Base-by-base conservation (phyloP, 345 rosid genomes). In the Isatis tinctoria region DNA sequence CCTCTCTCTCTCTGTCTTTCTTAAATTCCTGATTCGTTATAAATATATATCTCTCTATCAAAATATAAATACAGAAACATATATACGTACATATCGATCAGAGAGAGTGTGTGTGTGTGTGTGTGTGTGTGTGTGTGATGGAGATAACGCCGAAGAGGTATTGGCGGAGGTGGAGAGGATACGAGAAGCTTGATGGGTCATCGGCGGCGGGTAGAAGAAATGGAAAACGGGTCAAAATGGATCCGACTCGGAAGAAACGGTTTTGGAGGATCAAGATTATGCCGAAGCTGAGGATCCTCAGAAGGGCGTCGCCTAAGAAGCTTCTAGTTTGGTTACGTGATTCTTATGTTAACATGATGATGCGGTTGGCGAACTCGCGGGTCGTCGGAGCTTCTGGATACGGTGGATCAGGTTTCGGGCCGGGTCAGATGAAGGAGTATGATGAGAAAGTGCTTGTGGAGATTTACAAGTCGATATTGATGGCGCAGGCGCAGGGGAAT, bases 311-410 rank as follows among this genome's bases (percentile, higher is more conserved):
- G 33, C 90, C 92, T 8, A 87, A 81, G 81, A 82, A 74, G 79
- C 36, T 83, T 26, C 20, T 87, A 39, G 79, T 81, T 14, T 86
- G 89, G 88, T 67, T 89, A 6, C 82, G 96, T 0, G 92, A 89
- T 63, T 85, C 90, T 8, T 89, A 87, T 76, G 90, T 87, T 47
- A 89, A 83, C 28, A 81, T 85, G 89, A 87, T 89, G 92, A 67
- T 89, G 69, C 58, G 83, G 16, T 22, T 90, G 54, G 88, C 90
- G 8, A 82, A 74, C 44, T 83, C 90, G 4, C 78, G 80, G 59
- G 84, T 69, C 18, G 49, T 74, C 9, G 71, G 78, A 67, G 24
- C 73, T 14, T 74, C 83, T 75, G 68, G 74, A 13, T 70, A 80
- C 30, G 79, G 66, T 69, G 79, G 74, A 24, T 70, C 75, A 11